Evolutionary conservation across 257 asterid genomes (phyloP), one percentile per base, ranked within the genome.

Genomic region (Solanum pinnatisectum): DNA sequence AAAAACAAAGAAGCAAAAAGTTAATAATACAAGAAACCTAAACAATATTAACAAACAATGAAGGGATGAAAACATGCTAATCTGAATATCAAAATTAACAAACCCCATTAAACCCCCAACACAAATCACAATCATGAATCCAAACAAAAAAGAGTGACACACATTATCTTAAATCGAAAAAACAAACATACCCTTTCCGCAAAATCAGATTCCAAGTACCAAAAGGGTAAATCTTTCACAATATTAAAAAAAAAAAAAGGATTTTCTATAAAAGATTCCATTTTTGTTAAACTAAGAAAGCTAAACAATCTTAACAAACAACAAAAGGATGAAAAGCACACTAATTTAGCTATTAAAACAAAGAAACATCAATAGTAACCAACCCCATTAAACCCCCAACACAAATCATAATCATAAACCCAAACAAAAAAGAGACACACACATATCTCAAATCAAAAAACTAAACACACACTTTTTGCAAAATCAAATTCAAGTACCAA

Each of bases 331-430:
- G 9, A 65, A 65, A 65, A 65, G 1, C 63, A 90, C 67, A 89
- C 87, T 83, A 91, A 88, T 89, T 87, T 90, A 86, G 92, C 91
- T 90, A 68, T 68, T 90, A 89, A 91, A 89, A 90, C 84, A 88
- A 89, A 93, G 96, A 88, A 91, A 93, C 90, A 82, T 44, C 87
- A 65, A 93, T 90, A 90, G 88, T 92, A 49, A 90, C 72, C 88
- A 86, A 68, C 91, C 89, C 74, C 36, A 91, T 90, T 90, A 68
- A 65, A 92, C 85, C 87, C 89, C 90, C 88, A 88, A 65, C 13
- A 11, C 12, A 56, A 68, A 68, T 5, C 36, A 27, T 13, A 68
- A 68, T 68, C 36, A 68, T 68, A 5, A 68, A 68, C 16, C 74
- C 36, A 68, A 67, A 68, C 9, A 68, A 68, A 12, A 68, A 35